Evolutionary conservation across 441 rosid species (phyloP).

Genomic region (Omphalea diandra): DNA sequence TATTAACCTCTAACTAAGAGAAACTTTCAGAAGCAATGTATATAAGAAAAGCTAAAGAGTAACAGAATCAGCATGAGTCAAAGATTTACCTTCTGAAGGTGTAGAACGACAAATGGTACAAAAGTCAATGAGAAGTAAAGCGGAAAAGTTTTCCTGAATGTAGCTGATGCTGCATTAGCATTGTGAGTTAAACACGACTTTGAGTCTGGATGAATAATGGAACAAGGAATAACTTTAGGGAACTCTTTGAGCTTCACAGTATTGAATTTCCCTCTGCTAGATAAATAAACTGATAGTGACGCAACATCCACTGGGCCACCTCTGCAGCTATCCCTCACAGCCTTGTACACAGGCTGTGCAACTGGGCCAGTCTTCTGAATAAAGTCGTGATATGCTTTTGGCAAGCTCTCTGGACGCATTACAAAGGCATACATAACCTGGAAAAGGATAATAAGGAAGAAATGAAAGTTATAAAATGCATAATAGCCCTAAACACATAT

Average conservation of each 20-base stretch:
- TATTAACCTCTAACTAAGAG: slow-evolving; percentile 2
- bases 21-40: slow-evolving; percentile 8
- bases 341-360: slow-evolving; percentile 80
- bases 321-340: slow-evolving; percentile 91
- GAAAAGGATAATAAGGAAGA: slow-evolving; percentile 11
- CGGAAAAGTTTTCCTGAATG: slow-evolving; percentile 96
- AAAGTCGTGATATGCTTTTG: slow-evolving; percentile 85
- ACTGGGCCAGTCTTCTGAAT: slow-evolving; percentile 99
- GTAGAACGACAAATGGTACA: slow-evolving; percentile 95
- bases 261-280: slow-evolving; percentile 45
- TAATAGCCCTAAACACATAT: slow-evolving; percentile 1
- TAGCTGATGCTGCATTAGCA: slow-evolving; percentile 84
- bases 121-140: slow-evolving; percentile 93
- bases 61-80: slow-evolving; percentile 15
- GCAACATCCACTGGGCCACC: slow-evolving; percentile 78
- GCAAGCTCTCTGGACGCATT: slow-evolving; percentile 99
- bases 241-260: slow-evolving; percentile 66
- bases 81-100: slow-evolving; percentile 73
- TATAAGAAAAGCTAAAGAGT: slow-evolving; percentile 1
- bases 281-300: slow-evolving; percentile 63
- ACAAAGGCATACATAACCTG: slow-evolving; percentile 97
- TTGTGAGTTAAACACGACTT: slow-evolving; percentile 76
- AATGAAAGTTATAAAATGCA: not conserved
- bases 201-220: slow-evolving; percentile 84
- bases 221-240: slow-evolving; percentile 84